Percentiles rank a stretch among this genome's conserved stretches.
phyloP scores from a whole-genome alignment of 352 stramenopile genomes.

The Thalassiosira hispida region DNA sequence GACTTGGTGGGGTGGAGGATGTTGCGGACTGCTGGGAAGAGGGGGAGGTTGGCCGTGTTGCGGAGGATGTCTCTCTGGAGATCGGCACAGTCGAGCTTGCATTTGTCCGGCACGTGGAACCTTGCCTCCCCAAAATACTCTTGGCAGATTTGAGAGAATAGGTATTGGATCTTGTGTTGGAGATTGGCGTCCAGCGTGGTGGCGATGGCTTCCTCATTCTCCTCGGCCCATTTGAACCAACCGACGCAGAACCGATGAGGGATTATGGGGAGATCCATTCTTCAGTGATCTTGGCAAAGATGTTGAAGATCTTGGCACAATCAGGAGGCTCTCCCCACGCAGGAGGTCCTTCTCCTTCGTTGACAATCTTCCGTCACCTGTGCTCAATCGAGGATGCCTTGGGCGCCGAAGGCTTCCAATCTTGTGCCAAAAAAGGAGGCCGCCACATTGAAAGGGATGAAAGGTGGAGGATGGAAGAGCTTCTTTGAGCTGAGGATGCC shows the following conservation, averaged over 20 bases:
- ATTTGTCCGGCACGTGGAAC: too few species aligned
- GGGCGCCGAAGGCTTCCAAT: neutral
- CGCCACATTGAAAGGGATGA: neutral
- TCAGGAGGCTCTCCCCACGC: neutral
- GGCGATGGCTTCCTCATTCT: too few species aligned
- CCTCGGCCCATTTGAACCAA: neutral
- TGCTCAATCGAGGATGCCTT: neutral
- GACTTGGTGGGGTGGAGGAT: too few species aligned
- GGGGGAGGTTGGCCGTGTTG: too few species aligned
- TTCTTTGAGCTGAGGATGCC: neutral
- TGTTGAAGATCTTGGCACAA: neutral
- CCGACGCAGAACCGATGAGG: neutral
- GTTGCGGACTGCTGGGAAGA: too few species aligned
- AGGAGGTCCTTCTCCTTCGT: neutral
- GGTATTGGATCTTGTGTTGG: too few species aligned
- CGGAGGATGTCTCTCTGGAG: too few species aligned
- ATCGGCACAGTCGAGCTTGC: too few species aligned
- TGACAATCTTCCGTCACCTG: neutral
- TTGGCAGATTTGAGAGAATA: too few species aligned
- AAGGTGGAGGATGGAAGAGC: neutral
- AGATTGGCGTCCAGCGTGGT: too few species aligned
- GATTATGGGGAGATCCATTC: neutral
- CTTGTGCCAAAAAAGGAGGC: neutral
- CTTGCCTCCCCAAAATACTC: too few species aligned
- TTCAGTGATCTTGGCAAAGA: neutral